These are phyloP conservation scores for Neurospora sp. DNA, from an alignment of 495 filamentous ascomycete species.

Conservation along the genomic window DNA sequence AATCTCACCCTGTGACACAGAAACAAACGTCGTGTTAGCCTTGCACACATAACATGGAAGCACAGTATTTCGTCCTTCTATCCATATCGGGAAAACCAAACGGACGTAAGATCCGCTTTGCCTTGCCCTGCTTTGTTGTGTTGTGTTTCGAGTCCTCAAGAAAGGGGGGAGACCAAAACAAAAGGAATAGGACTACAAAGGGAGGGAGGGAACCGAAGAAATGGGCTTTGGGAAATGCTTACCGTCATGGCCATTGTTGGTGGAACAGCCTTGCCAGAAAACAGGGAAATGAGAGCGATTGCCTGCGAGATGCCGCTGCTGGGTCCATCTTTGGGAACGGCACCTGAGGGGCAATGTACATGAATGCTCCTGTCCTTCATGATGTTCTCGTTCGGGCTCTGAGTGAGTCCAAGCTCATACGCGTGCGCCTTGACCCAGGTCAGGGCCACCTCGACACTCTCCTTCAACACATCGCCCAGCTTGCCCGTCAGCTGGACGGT, in stretches of 20 bases:
- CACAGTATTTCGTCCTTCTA: background rate
- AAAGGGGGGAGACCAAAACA: background rate
- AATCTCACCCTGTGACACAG: conserved; percentile 57
- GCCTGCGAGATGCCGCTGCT: conserved; percentile 91
- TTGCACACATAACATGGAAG: background rate
- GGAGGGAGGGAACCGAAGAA: background rate
- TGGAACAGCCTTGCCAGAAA: conserved; percentile 78
- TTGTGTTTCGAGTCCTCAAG: background rate
- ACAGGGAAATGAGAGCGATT: conserved; percentile 83
- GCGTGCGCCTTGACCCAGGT: conserved; percentile 96
- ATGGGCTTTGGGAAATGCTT: conserved; percentile 9
- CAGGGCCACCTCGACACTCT: conserved; percentile 91
- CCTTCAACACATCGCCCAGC: conserved; percentile 95
- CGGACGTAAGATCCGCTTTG: background rate
- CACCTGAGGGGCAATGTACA: conserved; percentile 91
- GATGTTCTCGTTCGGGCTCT: conserved; percentile 75
- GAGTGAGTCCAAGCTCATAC: conserved; percentile 77
- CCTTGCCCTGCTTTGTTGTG: background rate
- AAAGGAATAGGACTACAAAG: background rate
- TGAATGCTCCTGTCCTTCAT: conserved; percentile 94
- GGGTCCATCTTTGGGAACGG: conserved; percentile 86
- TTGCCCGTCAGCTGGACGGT: conserved; percentile 96
- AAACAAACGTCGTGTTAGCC: conserved; percentile 17
- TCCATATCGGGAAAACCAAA: background rate
- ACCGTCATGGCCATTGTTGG: conserved; percentile 92